These are phyloP conservation scores for Rhazya stricta DNA, from an alignment of 257 asterid genomes.

Conservation along the genomic window DNA sequence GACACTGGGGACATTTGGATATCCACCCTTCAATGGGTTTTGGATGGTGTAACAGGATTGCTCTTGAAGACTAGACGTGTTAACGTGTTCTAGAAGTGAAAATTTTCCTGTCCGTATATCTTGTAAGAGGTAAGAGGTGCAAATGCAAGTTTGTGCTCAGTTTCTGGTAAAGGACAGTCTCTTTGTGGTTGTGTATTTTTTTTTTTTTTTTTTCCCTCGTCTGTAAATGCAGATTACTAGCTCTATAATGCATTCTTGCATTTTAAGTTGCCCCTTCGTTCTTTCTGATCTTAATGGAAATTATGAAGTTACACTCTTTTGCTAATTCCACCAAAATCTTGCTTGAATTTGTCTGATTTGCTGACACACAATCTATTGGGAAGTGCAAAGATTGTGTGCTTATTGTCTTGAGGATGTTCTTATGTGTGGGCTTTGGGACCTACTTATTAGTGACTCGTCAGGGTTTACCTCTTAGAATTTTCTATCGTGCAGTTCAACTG, in stretches of 20 bases:
- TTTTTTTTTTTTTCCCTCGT: neutral
- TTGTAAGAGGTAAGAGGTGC: conserved; percentile 6
- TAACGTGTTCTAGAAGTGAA: neutral
- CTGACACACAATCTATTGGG: neutral
- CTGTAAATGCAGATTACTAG: conserved; percentile 17
- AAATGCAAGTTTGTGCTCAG: conserved; percentile 6
- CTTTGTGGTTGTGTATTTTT: conserved; percentile 2
- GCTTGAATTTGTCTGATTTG: neutral
- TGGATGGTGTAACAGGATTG: neutral
- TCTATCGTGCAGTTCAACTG: too few relatives aligned
- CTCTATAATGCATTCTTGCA: conserved; percentile 4
- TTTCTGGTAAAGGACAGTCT: neutral
- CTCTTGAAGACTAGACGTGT: neutral
- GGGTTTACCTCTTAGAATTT: too few relatives aligned
- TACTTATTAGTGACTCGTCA: neutral
- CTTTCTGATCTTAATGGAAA: neutral
- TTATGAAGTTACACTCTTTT: neutral
- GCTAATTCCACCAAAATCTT: neutral
- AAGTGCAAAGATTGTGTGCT: neutral
- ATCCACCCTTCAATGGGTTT: conserved; percentile 5
- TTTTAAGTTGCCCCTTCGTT: neutral
- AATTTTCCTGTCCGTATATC: neutral
- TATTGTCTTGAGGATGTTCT: neutral
- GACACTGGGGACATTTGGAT: neutral
- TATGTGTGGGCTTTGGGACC: neutral